Evolutionary conservation across 2,329 filamentous ascomycete genomes (phyloP).

Genomic region (Ascochyta koolunga): DNA sequence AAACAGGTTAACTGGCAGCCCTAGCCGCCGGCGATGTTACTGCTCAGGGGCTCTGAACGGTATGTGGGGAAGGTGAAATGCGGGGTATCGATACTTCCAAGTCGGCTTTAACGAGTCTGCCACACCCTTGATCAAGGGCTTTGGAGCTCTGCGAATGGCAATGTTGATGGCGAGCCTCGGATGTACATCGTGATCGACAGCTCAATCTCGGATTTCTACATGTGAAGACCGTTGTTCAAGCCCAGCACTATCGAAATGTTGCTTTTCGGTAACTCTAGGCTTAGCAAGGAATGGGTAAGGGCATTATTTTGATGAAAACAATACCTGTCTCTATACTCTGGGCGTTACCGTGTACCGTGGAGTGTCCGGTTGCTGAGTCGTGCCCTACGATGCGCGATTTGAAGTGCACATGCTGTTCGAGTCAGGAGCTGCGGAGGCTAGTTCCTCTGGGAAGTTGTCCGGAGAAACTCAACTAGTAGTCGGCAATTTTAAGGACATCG

Average conservation of each 20-base stretch:
- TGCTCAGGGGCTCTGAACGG: conserved; percentile 1
- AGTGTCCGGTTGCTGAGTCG: background rate
- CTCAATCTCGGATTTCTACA: background rate
- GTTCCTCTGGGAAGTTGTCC: too few relatives aligned
- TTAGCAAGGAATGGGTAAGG: background rate
- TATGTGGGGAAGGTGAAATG: conserved; percentile 15
- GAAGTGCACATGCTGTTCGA: background rate
- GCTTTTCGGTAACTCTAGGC: background rate
- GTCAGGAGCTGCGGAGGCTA: background rate
- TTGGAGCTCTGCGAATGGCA: conserved; percentile 1
- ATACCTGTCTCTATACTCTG: background rate
- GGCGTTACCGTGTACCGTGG: background rate
- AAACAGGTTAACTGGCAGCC: conserved; percentile 11
- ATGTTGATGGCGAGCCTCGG: conserved; percentile 1
- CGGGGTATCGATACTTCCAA: conserved; percentile 15
- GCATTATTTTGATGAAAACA: background rate
- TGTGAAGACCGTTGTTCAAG: conserved; percentile 1
- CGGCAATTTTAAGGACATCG: too few relatives aligned
- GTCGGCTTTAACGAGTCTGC: conserved; percentile 7
- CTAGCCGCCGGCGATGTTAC: conserved; percentile 11
- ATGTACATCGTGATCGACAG: background rate
- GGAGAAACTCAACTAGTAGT: too few relatives aligned
- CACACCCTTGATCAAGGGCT: conserved; percentile 2
- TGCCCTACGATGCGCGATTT: background rate
- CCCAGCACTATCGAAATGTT: conserved; percentile 4